A percentile compares a stretch with the other conserved stretches of the same genome.
These are phyloP conservation scores for Prinsepia uniflora DNA, from an alignment of 306 rosid species.

Conservation along the genomic window DNA sequence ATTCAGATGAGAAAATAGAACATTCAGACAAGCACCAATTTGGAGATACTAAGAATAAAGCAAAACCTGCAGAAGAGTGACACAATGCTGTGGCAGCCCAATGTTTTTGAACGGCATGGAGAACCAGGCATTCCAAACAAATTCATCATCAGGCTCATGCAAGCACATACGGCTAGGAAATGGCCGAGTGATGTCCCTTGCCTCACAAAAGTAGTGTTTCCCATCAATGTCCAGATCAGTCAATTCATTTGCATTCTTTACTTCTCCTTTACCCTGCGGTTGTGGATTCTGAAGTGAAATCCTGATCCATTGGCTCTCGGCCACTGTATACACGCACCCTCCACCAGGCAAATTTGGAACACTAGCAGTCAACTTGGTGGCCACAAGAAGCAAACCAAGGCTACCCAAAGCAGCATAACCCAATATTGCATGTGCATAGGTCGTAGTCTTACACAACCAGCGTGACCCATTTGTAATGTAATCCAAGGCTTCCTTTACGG, in stretches of 20 bases:
- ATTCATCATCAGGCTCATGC: conserved; percentile 73
- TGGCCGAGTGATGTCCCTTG: conserved; percentile 80
- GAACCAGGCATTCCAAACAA: conserved; percentile 94
- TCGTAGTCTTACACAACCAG: conserved; percentile 42
- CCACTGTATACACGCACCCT: conserved; percentile 67
- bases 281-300: conserved; percentile 63
- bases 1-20: conserved; percentile 21
- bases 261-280: conserved; percentile 82
- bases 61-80: conserved; percentile 89
- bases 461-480: conserved; percentile 62
- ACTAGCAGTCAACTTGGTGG: conserved; percentile 61
- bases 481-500: conserved; percentile 66
- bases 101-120: conserved; percentile 64
- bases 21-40: conserved; percentile 19
- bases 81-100: conserved; percentile 81
- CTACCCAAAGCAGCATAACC: conserved; percentile 88
- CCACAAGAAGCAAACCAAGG: conserved; percentile 68
- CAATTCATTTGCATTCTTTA: conserved; percentile 67
- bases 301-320: conserved; percentile 89
- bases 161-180: conserved; percentile 66
- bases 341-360: conserved; percentile 85
- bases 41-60: conserved; percentile 37
- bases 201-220: conserved; percentile 82
- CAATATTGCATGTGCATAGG: conserved; percentile 60
- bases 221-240: conserved; percentile 87